A percentile compares a stretch with the other conserved stretches of the same genome.
phyloP scores from a whole-genome alignment of 306 rosid species.

The Citrullus colocynthis region DNA sequence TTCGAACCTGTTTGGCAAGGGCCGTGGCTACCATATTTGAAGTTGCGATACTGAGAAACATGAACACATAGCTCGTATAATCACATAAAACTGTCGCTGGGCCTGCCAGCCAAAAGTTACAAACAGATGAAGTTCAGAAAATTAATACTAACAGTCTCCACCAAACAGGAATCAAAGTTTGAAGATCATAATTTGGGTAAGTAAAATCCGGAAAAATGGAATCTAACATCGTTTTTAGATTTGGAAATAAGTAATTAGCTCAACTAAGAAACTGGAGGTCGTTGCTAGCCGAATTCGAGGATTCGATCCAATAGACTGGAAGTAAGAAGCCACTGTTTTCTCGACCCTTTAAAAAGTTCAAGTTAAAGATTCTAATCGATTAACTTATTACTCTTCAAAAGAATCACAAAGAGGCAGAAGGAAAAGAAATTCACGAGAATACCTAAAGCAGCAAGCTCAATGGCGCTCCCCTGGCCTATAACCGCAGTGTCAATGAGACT shows the following conservation, averaged over 20 bases:
- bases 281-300: not conserved
- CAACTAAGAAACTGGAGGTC: not conserved
- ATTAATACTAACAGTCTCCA: not conserved
- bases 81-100: constrained; percentile 88
- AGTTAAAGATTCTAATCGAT: not conserved
- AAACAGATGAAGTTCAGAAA: not conserved
- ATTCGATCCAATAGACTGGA: not conserved
- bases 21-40: constrained; percentile 95
- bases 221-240: not conserved
- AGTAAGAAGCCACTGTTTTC: not conserved
- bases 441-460: constrained; percentile 95
- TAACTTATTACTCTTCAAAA: not conserved
- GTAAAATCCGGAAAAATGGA: not conserved
- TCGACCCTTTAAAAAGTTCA: not conserved
- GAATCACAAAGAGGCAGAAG: not conserved
- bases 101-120: constrained; percentile 31
- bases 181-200: not conserved
- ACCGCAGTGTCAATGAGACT: constrained; percentile 81
- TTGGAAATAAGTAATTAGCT: not conserved
- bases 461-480: constrained; percentile 78
- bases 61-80: constrained; percentile 56
- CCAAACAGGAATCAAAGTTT: not conserved
- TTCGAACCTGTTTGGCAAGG: constrained; percentile 59
- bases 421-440: not conserved
- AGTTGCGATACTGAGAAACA: constrained; percentile 89